Base-by-base conservation (phyloP, 345 rosid species). In the Melaleuca quinquenervia region DNA sequence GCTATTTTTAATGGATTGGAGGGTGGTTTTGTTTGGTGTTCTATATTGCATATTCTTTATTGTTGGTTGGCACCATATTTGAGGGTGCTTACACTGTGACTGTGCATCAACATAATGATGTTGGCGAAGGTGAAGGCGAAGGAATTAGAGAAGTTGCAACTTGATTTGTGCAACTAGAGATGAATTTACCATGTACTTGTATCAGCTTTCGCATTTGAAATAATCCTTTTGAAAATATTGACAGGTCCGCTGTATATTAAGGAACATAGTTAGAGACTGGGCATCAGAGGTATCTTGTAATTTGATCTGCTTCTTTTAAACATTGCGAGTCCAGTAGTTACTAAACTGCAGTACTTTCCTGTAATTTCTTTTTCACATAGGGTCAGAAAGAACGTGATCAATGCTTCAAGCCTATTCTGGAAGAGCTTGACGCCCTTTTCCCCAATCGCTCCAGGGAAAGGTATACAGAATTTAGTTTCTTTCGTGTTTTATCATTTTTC, bases 191-290 rank as follows among this genome's bases (percentile, higher is more conserved):
- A 21, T 45, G 18, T 70, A 36, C 36, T 24, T 20, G 24, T 32
- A 4, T 70, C 5, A 13, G 6, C 48, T 70, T 64, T 70, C 78
- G 1, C 48, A 24, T 70, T 70, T 11, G 1, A 36, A 70, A 70
- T 70, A 36, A 70, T 70, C 78, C 48, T 32, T 70, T 58, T 36
- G 24, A 70, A 32, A 70, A 70, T 70, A 18, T 36, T 9, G 18
- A 74, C 94, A 97, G 99, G 99, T 97, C 82, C 98, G 99, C 26
- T 97, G 99, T 92, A 94, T 97, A 87, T 88, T 96, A 90, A 92
- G 99, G 89, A 96, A 97, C 92, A 93, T 97, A 84, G 98, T 96
- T 84, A 94, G 99, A 92, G 99, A 96, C 92, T 96, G 99, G 99
- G 99, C 98, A 78, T 95, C 92, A 76, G 99, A 97, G 99, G 99